Conservation (phyloP, 2,329 filamentous ascomycete genomes). For the Pseudogymnoascus sp. region DNA sequence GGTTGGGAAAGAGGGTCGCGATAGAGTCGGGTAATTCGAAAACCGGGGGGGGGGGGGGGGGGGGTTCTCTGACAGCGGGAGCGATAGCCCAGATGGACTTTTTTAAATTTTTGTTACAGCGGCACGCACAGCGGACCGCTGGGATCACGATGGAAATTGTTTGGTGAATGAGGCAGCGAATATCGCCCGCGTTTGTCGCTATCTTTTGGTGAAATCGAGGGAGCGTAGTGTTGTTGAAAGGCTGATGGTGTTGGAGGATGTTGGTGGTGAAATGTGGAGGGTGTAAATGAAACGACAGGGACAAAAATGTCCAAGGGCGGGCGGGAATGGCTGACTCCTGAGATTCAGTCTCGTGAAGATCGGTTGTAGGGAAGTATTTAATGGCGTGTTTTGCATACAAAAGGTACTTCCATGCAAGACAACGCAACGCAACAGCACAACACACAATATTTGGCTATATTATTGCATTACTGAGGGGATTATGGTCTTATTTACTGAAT, state of each 20-base stretch:
- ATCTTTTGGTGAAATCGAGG: neutral
- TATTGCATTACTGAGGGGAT: neutral
- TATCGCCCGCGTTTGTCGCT: neutral
- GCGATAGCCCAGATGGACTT: neutral
- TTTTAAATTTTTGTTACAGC: neutral
- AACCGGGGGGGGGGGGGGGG: neutral
- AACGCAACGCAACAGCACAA: neutral
- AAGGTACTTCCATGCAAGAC: neutral
- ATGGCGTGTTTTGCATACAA: neutral
- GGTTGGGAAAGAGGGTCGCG: constrained; percentile 9
- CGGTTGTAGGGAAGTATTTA: neutral
- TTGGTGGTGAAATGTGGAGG: neutral
- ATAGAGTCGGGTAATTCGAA: constrained; percentile 4
- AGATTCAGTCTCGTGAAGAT: neutral
- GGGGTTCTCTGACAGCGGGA: constrained; percentile 4
- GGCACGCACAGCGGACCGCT: neutral
- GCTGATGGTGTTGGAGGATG: neutral
- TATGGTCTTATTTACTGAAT: neutral
- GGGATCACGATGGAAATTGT: neutral
- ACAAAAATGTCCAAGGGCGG: neutral
- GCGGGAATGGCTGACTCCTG: constrained; percentile 1
- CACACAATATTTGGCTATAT: neutral
- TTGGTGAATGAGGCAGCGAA: neutral
- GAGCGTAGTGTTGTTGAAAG: neutral
- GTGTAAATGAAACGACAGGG: constrained; percentile 1